These are phyloP conservation scores for Naegleria lovaniensis DNA, from an alignment of 208 protist species.

Conservation along the genomic window DNA sequence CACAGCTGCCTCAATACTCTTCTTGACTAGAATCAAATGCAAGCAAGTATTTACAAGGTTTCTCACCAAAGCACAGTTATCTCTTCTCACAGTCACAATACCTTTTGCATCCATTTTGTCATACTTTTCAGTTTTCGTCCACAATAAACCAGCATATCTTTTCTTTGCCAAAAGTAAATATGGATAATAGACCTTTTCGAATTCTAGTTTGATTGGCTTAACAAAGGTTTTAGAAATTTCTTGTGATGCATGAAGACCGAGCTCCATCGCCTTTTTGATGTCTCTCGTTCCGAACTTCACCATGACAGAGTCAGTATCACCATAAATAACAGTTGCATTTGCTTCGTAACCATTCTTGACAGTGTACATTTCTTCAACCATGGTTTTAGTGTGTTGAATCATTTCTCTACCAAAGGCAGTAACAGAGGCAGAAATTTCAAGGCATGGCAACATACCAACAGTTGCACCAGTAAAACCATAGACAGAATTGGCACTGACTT, in stretches of 20 bases:
- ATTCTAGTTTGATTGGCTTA: conserved; percentile 94
- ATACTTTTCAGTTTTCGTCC: conserved; percentile 81
- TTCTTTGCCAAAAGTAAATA: conserved; percentile 99
- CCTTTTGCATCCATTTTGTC: conserved; percentile 97
- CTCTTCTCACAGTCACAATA: conserved; percentile 94
- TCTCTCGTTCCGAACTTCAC: conserved; percentile 84
- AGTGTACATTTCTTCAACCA: conserved; percentile 79
- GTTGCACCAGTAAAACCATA: conserved; percentile 99
- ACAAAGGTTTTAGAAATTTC: conserved; percentile 73
- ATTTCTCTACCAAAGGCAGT: conserved; percentile 96
- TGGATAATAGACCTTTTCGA: conserved; percentile 99
- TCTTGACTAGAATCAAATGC: conserved; percentile 66
- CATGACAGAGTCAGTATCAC: conserved; percentile 99
- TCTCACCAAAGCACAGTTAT: conserved; percentile 93
- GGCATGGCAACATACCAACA: conserved; percentile 96
- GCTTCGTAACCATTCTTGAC: conserved; percentile 74
- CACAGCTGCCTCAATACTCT: conserved; percentile 36
- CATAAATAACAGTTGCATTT: conserved; percentile 95
- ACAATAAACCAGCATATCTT: conserved; percentile 96
- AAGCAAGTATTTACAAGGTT: conserved; percentile 56
- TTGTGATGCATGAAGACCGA: conserved; percentile 81
- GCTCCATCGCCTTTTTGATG: conserved; percentile 64
- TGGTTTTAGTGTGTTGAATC: conserved; percentile 89
- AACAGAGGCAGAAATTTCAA: conserved; percentile 86
- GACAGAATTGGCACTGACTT: conserved; percentile 94